Evolutionary conservation across 768 basidiomycete species (phyloP), one percentile per base, ranked within the genome.

Genomic region (Tylopilus balloui): DNA sequence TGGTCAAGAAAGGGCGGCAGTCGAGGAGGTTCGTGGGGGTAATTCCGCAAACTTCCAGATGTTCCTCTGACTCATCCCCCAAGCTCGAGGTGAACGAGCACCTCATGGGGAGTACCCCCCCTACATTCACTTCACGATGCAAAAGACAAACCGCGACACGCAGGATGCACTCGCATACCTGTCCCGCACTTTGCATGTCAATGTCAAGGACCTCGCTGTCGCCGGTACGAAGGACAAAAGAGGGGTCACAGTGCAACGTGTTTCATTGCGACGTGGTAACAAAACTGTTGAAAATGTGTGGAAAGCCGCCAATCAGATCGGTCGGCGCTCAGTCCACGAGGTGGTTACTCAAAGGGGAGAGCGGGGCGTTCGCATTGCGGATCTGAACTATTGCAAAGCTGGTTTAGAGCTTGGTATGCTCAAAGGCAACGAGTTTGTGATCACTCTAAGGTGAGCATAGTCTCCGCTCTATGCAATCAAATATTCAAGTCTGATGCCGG

Each of bases 161-260:
- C 93, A 96, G 62, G 96, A 98, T 62, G 92, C 91, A 2, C 79
- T 99, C 19, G 76, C 80, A 1, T 76, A 94, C 58, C 71, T 99
- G 27, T 75, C 89, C 15, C 83, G 92, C 13, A 75, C 78, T 25
- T 73, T 97, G n/a, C 84, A 86, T 52, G 81, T 84, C 50, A 80
- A 74, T 20, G 66, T 82, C 42, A 92, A 88, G 68, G 91, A 95
- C 61, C 74, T 99, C 8, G 81, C 84, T 20, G 87, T 93, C 21
- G 91, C 93, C 4, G 96, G 96, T 0, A 99, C 96, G 8, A 99
- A 99, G 64, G 96, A 99, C 70, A 99, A 98, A 65, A 87, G 96
- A 28, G 96, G 92, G 0, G 92, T 98, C 14, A 98, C 96, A 1
- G 84, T 90, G 1, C 96, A 99, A 64, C 83, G 92, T 1, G 92